Percentiles rank a stretch among this genome's conserved stretches.
Conservation (phyloP, 1,139 yeast species). For the Magnusiomyces paraingens region DNA sequence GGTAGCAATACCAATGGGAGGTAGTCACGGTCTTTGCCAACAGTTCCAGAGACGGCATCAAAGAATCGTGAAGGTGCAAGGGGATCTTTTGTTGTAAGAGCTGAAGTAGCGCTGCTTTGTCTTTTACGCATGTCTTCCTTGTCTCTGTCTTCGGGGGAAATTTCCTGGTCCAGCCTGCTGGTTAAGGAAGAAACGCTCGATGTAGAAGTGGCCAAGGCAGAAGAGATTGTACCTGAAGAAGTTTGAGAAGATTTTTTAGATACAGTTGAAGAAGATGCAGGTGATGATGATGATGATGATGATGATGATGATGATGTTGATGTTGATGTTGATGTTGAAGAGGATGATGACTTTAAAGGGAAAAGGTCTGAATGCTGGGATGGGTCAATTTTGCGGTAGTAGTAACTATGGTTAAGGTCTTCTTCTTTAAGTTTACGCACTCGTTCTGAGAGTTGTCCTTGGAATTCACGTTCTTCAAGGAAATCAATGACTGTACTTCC, state of each 20-base stretch:
- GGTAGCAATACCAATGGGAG: conserved; percentile 28
- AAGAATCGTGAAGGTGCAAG: conserved; percentile 26
- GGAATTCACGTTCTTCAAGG: conserved; percentile 26
- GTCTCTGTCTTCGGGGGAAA: conserved; percentile 8
- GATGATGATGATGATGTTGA: not conserved
- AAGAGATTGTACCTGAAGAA: conserved; percentile 3
- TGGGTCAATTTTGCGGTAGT: conserved; percentile 9
- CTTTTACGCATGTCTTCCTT: no score
- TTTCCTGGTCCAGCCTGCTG: conserved; percentile 5
- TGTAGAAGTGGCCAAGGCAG: not conserved
- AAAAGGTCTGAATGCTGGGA: not conserved
- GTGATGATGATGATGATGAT: not conserved
- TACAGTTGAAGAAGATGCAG: not conserved
- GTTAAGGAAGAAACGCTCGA: conserved; percentile 8
- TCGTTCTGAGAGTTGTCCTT: conserved; percentile 17
- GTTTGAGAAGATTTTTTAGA: not conserved
- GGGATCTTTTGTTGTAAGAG: conserved; percentile 23
- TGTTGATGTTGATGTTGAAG: not conserved
- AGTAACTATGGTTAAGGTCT: conserved; percentile 12
- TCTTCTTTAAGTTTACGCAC: conserved; percentile 16
- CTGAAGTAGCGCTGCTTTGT: conserved; percentile 8
- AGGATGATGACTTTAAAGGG: not conserved
- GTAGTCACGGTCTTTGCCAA: conserved; percentile 25
- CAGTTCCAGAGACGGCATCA: conserved; percentile 27
- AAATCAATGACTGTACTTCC: conserved; percentile 23